Evolutionary conservation across 768 basidiomycete genomes (phyloP).

Genomic region (Termitomyces bulborhizus): DNA sequence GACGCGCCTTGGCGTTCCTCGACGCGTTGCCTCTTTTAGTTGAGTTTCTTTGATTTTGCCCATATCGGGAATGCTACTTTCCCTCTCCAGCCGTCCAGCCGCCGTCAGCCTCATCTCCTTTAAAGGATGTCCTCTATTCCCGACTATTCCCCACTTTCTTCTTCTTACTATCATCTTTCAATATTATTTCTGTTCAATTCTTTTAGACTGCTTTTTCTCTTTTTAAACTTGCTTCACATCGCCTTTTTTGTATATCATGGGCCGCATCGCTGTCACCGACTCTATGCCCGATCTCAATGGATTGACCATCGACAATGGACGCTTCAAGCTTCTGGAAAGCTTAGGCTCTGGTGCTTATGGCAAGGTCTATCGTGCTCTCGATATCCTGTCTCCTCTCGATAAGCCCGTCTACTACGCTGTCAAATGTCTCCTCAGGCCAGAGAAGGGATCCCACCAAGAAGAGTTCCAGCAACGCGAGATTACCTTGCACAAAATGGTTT

Average conservation of each 20-base stretch:
- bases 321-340: constrained; percentile 51
- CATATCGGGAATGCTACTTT: constrained; percentile 3
- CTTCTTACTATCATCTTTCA: constrained; percentile 10
- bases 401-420: constrained; percentile 52
- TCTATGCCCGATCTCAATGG: constrained; percentile 47
- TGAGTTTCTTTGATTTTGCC: background rate
- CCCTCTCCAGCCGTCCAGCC: background rate
- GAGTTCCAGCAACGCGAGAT: constrained; percentile 68
- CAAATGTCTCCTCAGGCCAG: constrained; percentile 66
- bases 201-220: constrained; percentile 13
- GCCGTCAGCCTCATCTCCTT: constrained; percentile 11
- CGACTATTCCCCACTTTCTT: constrained; percentile 1
- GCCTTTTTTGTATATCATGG: constrained; percentile 28
- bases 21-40: background rate
- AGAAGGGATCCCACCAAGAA: constrained; percentile 47
- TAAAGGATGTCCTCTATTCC: constrained; percentile 2
- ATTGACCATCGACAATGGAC: constrained; percentile 47
- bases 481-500: constrained; percentile 43
- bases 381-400: constrained; percentile 32
- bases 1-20: background rate
- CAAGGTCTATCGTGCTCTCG: constrained; percentile 68
- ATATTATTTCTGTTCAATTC: constrained; percentile 7
- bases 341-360: constrained; percentile 77
- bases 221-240: constrained; percentile 12
- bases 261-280: constrained; percentile 32